phyloP scores from a whole-genome alignment of 2,329 filamentous ascomycete species.

The Xylogone sp. region DNA sequence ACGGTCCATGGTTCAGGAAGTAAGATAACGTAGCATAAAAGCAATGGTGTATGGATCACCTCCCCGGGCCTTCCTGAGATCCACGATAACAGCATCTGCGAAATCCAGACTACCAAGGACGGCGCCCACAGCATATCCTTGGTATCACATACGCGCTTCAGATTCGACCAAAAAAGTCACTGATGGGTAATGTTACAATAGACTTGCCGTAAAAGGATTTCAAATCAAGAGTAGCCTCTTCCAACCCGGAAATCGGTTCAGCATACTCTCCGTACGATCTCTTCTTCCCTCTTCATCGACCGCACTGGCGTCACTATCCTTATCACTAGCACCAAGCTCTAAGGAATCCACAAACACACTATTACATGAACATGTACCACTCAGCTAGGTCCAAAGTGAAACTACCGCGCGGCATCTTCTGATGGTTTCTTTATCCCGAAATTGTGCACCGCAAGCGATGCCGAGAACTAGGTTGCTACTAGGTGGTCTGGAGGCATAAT shows the following conservation, averaged over 20 bases:
- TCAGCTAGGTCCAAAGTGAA: too few species aligned
- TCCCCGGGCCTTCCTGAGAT: not conserved
- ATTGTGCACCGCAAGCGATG: slow-evolving; percentile 4
- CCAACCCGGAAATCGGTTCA: not conserved
- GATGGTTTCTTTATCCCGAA: slow-evolving; percentile 1
- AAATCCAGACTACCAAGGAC: not conserved
- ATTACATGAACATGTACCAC: too few species aligned
- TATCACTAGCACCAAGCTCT: too few species aligned
- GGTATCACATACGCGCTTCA: not conserved
- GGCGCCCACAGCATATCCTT: not conserved
- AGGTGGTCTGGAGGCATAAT: slow-evolving; percentile 1
- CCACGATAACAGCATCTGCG: not conserved
- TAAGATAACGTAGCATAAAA: not conserved
- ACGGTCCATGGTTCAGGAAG: not conserved
- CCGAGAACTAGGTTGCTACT: slow-evolving; percentile 3
- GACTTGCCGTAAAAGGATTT: not conserved
- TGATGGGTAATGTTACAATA: slow-evolving; percentile 5
- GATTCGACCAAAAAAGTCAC: not conserved
- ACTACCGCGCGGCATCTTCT: not conserved
- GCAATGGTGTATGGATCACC: not conserved
- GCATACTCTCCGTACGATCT: slow-evolving; percentile 4
- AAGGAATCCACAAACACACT: too few species aligned
- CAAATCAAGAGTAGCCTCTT: not conserved
- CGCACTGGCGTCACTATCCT: too few species aligned
- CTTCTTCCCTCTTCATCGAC: too few species aligned